A percentile compares a stretch with the other conserved stretches of the same genome.
These are phyloP conservation scores for Carallia pectinifolia DNA, from an alignment of 345 rosid genomes.

Conservation along the genomic window DNA sequence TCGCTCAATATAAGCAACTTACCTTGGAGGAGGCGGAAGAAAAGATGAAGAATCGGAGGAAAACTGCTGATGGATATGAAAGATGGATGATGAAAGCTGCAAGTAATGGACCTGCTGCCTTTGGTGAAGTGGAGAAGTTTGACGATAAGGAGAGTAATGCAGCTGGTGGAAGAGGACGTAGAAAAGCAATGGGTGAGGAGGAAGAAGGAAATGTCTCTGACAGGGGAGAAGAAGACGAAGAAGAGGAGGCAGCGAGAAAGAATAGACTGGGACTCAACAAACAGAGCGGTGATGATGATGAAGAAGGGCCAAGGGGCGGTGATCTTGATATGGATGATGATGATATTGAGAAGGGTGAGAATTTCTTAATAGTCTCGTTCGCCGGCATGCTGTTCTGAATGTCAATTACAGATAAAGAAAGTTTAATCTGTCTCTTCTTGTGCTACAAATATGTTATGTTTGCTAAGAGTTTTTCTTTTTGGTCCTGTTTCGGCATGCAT, in stretches of 20 bases:
- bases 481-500: neutral
- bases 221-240: slow-evolving; percentile 92
- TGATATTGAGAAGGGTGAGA: slow-evolving; percentile 88
- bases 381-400: neutral
- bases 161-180: slow-evolving; percentile 72
- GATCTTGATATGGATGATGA: slow-evolving; percentile 94
- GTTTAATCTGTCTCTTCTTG: neutral
- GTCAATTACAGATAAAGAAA: neutral
- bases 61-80: slow-evolving; percentile 94
- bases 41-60: slow-evolving; percentile 92
- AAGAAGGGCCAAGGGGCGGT: slow-evolving; percentile 88
- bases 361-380: neutral
- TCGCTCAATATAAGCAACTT: slow-evolving; percentile 95
- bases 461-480: neutral
- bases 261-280: slow-evolving; percentile 82
- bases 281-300: slow-evolving; percentile 77
- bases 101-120: slow-evolving; percentile 84
- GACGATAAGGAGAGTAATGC: slow-evolving; percentile 65
- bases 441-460: neutral
- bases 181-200: slow-evolving; percentile 65
- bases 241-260: slow-evolving; percentile 82
- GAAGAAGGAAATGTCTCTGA: slow-evolving; percentile 89
- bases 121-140: slow-evolving; percentile 76
- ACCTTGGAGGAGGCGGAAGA: slow-evolving; percentile 99
- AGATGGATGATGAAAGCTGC: slow-evolving; percentile 99